Percentiles rank a stretch among this genome's conserved stretches.
Conservation (phyloP, 768 basidiomycete genomes). For the Cystofilobasidium capitatum region DNA sequence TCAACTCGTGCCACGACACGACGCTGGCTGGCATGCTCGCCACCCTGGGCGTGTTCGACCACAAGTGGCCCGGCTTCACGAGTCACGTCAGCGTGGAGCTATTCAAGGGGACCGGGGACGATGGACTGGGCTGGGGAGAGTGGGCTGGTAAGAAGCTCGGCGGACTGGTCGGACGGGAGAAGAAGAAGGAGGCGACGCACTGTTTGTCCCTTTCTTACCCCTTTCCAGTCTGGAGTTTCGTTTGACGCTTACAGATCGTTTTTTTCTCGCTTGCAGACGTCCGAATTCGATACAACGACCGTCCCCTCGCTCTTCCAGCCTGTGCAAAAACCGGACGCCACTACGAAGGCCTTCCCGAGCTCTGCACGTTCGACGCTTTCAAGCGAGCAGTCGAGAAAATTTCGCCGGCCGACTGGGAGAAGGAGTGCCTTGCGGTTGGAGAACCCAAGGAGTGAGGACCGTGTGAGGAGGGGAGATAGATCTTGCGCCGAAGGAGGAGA, state of each 20-base stretch:
- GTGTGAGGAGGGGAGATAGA: too few species aligned
- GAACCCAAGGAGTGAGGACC: neutral
- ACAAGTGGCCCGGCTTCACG: constrained; percentile 1
- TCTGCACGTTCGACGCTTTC: constrained; percentile 50
- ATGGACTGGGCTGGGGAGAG: constrained; percentile 1
- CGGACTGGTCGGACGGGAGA: neutral
- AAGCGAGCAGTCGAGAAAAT: constrained; percentile 47
- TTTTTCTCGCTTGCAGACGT: constrained; percentile 45
- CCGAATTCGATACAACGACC: constrained; percentile 69
- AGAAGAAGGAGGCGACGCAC: constrained; percentile 1
- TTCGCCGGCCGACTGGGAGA: constrained; percentile 57
- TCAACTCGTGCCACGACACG: constrained; percentile 41
- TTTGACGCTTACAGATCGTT: neutral
- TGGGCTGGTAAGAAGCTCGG: neutral
- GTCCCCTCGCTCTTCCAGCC: constrained; percentile 52
- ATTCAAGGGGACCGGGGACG: neutral
- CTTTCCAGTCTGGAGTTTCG: neutral
- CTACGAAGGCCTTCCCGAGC: constrained; percentile 58
- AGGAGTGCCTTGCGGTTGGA: constrained; percentile 46
- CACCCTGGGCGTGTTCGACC: constrained; percentile 27
- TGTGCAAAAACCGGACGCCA: constrained; percentile 62
- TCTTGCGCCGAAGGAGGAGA: too few species aligned
- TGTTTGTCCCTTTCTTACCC: neutral
- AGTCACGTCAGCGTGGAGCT: neutral
- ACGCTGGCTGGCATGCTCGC: constrained; percentile 32